Conservation (phyloP, 148 eudicot genomes). For the Chenopodium suecicum region DNA sequence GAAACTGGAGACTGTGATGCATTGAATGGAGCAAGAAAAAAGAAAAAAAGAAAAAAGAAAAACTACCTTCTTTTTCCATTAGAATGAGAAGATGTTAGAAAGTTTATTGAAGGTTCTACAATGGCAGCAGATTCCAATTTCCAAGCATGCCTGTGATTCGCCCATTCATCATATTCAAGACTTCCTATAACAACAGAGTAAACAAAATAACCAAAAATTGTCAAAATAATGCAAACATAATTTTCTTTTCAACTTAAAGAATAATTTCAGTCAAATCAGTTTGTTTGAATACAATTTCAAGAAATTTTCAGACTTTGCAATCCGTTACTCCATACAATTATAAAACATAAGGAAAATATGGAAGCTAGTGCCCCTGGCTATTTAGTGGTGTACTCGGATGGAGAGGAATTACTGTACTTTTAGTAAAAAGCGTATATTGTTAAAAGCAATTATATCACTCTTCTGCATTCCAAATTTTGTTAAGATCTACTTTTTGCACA, state of each 20-base stretch:
- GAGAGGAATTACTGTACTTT: too few species aligned
- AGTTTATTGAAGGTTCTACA: constrained; percentile 81
- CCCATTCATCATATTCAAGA: constrained; percentile 95
- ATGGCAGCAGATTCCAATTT: constrained; percentile 92
- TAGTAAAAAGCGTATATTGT: too few species aligned
- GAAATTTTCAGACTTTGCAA: too few species aligned
- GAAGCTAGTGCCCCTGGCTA: too few species aligned
- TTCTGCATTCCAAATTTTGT: too few species aligned
- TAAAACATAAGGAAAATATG: too few species aligned
- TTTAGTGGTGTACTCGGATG: too few species aligned
- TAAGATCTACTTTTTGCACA: too few species aligned
- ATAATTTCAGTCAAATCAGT: background rate
- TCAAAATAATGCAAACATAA: constrained; percentile 1
- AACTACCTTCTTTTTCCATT: constrained; percentile 76
- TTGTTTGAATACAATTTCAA: background rate
- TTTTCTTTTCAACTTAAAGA: background rate
- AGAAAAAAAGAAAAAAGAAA: background rate
- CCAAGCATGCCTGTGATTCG: constrained; percentile 95
- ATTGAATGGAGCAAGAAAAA: constrained; percentile 11
- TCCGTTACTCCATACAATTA: too few species aligned
- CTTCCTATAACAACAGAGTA: constrained; percentile 52
- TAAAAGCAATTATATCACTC: too few species aligned
- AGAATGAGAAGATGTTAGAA: constrained; percentile 68
- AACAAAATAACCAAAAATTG: constrained; percentile 10
- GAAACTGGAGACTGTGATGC: background rate